Base-by-base conservation (phyloP, 1,284 basidiomycete species). In the Macrocybe sp. region DNA sequence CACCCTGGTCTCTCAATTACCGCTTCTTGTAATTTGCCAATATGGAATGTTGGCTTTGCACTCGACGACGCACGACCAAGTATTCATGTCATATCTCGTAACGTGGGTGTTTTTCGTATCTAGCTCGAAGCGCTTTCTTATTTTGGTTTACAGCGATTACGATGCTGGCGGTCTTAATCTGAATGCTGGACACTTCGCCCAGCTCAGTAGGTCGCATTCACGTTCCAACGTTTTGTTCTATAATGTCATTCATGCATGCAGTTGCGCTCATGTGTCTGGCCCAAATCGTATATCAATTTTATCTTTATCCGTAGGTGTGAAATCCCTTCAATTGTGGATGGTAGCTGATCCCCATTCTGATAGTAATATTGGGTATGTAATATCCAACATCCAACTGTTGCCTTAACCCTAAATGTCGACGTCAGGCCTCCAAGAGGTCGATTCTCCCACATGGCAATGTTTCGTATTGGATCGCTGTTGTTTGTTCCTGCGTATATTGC, bases 371-470 rank as follows among this genome's bases (percentile, higher is more conserved):
- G 71, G 72, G 70, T 72, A 52, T 44, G 67, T 47, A 22, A 22
- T 4, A 22, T 22, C 22, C 41, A 28, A 6, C 38, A 65, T 47
- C 47, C 38, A 42, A 22, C 29, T 33, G 41, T 40, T 12, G 6
- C 40, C 2, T 29, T 12, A 30, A n/a, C 50, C 16, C 6, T 4
- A 12, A 30, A 9, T 35, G 16, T 41, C 22, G 46, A 51, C 54
- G 28, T 28, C 49, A 74, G 74, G 3, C 75, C 75, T 53, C 87
- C 87, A 22, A 71, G 88, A 56, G 88, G 88, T 32, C 81, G 86
- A 36, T 91, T 89, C 62, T 91, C 89, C 2, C 88, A 91, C 61
- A 68, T 91, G 36, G 77, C 87, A 4, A 91, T 91, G 89, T 90
- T 89, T 72, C 81, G 88, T 45, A 69, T 91, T 29, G 88, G 88